Evolutionary conservation across 177 flowering plant genomes (phyloP).

Genomic region (Vitis hybrid): DNA sequence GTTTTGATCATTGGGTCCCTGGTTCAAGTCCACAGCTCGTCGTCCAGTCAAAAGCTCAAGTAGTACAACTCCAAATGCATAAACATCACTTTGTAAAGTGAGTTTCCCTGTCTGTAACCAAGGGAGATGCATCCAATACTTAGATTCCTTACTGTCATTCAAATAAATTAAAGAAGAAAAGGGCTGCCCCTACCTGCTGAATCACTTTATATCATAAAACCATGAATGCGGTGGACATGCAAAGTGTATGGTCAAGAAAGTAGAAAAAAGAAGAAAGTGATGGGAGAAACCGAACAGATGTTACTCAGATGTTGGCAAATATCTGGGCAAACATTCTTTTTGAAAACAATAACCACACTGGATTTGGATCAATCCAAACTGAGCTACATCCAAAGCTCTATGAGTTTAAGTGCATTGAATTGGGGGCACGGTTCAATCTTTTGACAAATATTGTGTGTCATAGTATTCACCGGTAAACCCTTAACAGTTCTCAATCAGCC

Average conservation of each 20-base stretch:
- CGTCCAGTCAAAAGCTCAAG: slow-evolving; percentile 96
- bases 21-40: slow-evolving; percentile 82
- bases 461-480: too few species aligned
- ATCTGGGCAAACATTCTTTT: neutral
- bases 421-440: too few species aligned
- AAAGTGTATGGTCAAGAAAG: slow-evolving; percentile 1
- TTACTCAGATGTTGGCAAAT: neutral
- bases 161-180: neutral
- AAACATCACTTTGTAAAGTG: slow-evolving; percentile 92
- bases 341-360: too few species aligned
- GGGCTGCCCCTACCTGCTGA: neutral
- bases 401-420: too few species aligned
- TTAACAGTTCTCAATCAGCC: too few species aligned
- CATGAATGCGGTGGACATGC: neutral
- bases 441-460: too few species aligned
- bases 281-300: neutral
- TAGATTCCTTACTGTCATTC: neutral
- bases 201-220: neutral
- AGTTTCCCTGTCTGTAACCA: slow-evolving; percentile 89
- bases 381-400: too few species aligned
- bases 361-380: too few species aligned
- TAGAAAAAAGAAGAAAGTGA: neutral
- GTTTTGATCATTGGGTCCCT: slow-evolving; percentile 84
- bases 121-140: slow-evolving; percentile 4
- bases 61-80: slow-evolving; percentile 97